These are phyloP conservation scores for Phytophthora cactorum DNA, from an alignment of 352 stramenopile genomes.

Conservation along the genomic window DNA sequence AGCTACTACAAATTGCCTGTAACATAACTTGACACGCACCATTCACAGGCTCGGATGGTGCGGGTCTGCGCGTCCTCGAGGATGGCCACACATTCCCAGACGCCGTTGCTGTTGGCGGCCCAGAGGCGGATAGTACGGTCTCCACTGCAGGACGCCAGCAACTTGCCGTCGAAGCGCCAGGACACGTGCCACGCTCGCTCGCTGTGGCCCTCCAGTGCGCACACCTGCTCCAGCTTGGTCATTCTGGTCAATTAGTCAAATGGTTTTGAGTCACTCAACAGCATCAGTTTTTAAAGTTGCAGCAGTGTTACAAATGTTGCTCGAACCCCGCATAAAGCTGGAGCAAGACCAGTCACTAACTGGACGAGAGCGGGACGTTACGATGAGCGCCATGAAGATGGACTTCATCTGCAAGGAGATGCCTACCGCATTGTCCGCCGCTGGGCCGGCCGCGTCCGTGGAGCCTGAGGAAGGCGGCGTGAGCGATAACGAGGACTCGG, in stretches of 20 bases:
- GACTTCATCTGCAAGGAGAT: slow-evolving; percentile 81
- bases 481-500: slow-evolving; percentile 84
- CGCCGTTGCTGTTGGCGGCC: slow-evolving; percentile 39
- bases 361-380: slow-evolving; percentile 14
- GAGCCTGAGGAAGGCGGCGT: slow-evolving; percentile 51
- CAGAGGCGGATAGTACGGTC: slow-evolving; percentile 92
- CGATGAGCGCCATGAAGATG: slow-evolving; percentile 86
- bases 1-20: neutral
- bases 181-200: slow-evolving; percentile 93
- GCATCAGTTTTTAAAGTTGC: neutral
- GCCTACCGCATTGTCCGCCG: slow-evolving; percentile 16
- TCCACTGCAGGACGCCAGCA: slow-evolving; percentile 91
- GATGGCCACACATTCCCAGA: slow-evolving; percentile 92
- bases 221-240: slow-evolving; percentile 51
- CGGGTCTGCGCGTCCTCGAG: slow-evolving; percentile 94
- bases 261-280: slow-evolving; percentile 1
- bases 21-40: slow-evolving; percentile 50
- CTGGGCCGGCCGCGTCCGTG: neutral
- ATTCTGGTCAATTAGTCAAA: neutral
- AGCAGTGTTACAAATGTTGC: neutral
- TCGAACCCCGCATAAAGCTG: neutral
- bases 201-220: slow-evolving; percentile 81
- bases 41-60: slow-evolving; percentile 95
- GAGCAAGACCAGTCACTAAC: slow-evolving; percentile 14
- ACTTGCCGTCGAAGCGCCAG: slow-evolving; percentile 85